Evolutionary conservation across 2,329 filamentous ascomycete species (phyloP).

Genomic region (Graphiopsis chlorocephala): DNA sequence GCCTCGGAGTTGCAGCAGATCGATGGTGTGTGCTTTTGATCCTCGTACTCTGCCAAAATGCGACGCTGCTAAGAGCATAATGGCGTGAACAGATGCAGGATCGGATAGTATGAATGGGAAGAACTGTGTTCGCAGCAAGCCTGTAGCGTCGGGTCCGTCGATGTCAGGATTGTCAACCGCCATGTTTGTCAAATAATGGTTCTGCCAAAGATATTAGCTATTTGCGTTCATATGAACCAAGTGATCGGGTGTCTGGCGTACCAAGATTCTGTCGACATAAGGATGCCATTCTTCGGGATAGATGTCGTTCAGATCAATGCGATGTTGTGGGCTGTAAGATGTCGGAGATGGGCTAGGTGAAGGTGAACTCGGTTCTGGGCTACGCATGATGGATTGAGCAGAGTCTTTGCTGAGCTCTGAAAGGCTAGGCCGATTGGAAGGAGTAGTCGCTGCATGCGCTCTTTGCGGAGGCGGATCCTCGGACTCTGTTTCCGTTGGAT

Average conservation of each 20-base stretch:
- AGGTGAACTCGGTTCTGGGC: slow-evolving; percentile 18
- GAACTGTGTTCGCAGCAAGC: slow-evolving; percentile 39
- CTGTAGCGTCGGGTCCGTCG: slow-evolving; percentile 35
- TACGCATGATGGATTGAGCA: neutral
- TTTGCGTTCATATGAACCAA: neutral
- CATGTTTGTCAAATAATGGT: slow-evolving; percentile 35
- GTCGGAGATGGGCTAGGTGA: slow-evolving; percentile 25
- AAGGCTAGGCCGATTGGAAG: slow-evolving; percentile 10
- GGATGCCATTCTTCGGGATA: slow-evolving; percentile 40
- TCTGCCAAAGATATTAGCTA: slow-evolving; percentile 21
- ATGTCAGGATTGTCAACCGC: slow-evolving; percentile 44
- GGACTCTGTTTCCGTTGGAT: neutral
- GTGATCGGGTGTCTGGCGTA: slow-evolving; percentile 16
- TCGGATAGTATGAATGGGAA: slow-evolving; percentile 44
- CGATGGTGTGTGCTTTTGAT: slow-evolving; percentile 32
- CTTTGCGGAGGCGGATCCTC: slow-evolving; percentile 10
- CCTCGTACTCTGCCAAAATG: slow-evolving; percentile 38
- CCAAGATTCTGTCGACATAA: slow-evolving; percentile 34
- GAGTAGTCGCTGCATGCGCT: slow-evolving; percentile 19
- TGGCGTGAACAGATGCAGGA: slow-evolving; percentile 40
- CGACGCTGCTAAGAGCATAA: slow-evolving; percentile 43
- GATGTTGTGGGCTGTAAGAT: slow-evolving; percentile 19
- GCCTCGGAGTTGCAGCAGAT: slow-evolving; percentile 44
- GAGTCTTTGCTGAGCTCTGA: neutral
- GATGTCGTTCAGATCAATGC: slow-evolving; percentile 30